Conservation (phyloP, 2,329 filamentous ascomycete species). For the Sporothrix euskadiensis region DNA sequence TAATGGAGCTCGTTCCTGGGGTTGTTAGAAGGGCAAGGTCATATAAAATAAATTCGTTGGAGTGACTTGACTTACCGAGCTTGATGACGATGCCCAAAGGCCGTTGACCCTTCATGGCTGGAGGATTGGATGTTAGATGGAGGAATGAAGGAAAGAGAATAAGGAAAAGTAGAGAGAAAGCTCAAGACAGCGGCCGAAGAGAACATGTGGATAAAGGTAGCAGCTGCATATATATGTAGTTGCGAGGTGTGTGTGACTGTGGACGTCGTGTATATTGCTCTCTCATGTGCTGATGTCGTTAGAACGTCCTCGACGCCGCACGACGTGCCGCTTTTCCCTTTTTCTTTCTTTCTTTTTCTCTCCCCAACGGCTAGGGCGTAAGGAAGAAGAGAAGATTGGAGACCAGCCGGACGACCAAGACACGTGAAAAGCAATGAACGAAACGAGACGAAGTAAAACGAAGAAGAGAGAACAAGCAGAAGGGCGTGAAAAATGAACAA, state of each 20-base stretch:
- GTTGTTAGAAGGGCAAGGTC: background rate
- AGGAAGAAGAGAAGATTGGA: background rate
- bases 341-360: background rate
- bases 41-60: background rate
- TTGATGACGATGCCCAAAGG: constrained; percentile 81
- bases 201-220: background rate
- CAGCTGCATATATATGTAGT: background rate
- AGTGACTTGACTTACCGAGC: constrained; percentile 61
- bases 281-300: background rate
- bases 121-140: constrained; percentile 10
- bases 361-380: background rate
- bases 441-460: background rate
- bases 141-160: background rate
- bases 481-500: background rate
- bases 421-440: background rate
- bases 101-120: constrained; percentile 65
- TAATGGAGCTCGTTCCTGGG: constrained; percentile 95
- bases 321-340: background rate
- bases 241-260: background rate
- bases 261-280: background rate
- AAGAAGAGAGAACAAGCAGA: background rate
- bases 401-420: background rate
- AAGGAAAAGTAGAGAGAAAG: background rate
- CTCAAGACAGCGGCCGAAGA: background rate
- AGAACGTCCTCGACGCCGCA: background rate